A percentile compares a stretch with the other conserved stretches of the same genome.
These are phyloP conservation scores for Xylaria telfairii DNA, from an alignment of 495 filamentous ascomycete species.

Conservation along the genomic window DNA sequence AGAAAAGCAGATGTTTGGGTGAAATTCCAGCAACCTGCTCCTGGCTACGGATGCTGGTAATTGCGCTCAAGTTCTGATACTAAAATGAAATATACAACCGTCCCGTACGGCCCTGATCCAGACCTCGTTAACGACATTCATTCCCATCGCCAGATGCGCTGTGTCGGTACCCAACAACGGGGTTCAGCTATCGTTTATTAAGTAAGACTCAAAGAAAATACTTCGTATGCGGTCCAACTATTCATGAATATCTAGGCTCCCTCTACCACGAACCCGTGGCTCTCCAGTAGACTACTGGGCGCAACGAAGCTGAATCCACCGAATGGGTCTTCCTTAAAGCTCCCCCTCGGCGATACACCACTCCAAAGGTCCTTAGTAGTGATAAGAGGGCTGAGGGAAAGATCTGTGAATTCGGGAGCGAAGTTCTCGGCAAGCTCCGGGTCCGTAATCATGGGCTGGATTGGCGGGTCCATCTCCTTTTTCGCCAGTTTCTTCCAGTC, in stretches of 20 bases:
- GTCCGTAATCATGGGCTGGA: conserved; percentile 89
- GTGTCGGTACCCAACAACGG: background rate
- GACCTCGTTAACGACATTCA: background rate
- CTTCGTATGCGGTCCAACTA: background rate
- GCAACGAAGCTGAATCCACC: conserved; percentile 97
- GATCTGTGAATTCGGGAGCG: conserved; percentile 80
- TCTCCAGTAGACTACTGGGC: conserved; percentile 81
- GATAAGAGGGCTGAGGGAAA: conserved; percentile 76
- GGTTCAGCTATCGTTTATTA: background rate
- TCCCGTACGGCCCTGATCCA: background rate
- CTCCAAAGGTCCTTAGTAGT: conserved; percentile 44
- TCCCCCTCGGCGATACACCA: conserved; percentile 40
- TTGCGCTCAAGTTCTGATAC: background rate
- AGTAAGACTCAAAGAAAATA: background rate
- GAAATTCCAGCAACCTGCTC: background rate
- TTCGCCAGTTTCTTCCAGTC: conserved; percentile 85
- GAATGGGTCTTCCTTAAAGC: conserved; percentile 72
- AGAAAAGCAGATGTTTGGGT: background rate
- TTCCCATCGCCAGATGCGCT: background rate
- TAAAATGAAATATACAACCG: background rate
- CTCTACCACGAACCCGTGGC: conserved; percentile 43
- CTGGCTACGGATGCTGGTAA: conserved; percentile 6
- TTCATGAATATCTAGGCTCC: background rate
- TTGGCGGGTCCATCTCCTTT: conserved; percentile 82
- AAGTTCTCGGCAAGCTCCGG: conserved; percentile 97